Base-by-base conservation (phyloP, 2,329 filamentous ascomycete species). In the Verticillium zaregamsianum region DNA sequence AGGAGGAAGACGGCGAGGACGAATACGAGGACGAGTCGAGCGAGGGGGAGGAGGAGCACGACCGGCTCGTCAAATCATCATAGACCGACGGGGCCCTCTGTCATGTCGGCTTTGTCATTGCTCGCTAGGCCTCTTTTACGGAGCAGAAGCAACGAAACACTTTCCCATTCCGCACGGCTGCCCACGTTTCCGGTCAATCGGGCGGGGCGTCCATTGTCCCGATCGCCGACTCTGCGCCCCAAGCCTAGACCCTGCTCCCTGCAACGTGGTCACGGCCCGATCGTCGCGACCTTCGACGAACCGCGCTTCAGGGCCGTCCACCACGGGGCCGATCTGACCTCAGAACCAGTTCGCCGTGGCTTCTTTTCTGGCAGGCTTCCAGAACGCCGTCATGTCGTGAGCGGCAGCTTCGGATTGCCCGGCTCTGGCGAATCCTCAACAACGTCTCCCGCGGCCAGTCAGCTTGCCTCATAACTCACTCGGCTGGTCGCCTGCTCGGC, bases 1-100 rank as follows among this genome's bases (percentile, higher is more conserved):
- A 82, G 2, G 79, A 80, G 1, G 76, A 80, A 0, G 80, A 82
- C 0, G 76, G 77, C 1, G 79, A 80, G 3, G 76, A 77, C 2
- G 77, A 78, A 0, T 79, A 78, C 0, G 80, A 79, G 1, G 79
- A 79, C 1, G 80, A 81, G 2, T 77, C 15, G 77, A 77, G 57
- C 1, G 77, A 79, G 37, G 81, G 84, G n/a, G 78, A 78, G 17
- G 76, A 75, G 74, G 57, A 49, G 45, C 23, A 35, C 32, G 78
- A 76, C 65, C 73, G 76, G 65, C 68, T 83, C 52, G 77, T 83
- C 61, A 77, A 76, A 64, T 68, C 71, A 66, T 74, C 57, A 62
- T 57, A 32, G 31, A 28, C 9, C 28, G 32, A 17, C 14, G 37
- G 35, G 35, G 35, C 11, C 35, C 5, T 11, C 35, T 37, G 11